Conservation (phyloP, 176 grass and related monocot genomes). For the Alopecurus myosuroides region DNA sequence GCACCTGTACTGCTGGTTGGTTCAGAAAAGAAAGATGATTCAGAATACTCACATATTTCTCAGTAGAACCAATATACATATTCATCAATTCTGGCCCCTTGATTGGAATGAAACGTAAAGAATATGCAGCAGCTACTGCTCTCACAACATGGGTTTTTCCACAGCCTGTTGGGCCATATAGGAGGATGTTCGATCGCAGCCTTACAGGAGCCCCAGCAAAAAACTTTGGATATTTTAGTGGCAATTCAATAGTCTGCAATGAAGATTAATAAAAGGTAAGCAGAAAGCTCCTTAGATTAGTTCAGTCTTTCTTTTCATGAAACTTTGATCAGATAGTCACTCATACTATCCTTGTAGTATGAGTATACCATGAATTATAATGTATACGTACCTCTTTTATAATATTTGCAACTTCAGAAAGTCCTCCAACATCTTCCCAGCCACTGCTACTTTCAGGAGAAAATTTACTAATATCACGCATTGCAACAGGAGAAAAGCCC, state of each 20-base stretch:
- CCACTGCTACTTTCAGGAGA: conserved; percentile 60
- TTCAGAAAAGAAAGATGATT: neutral
- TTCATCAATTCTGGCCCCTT: conserved; percentile 95
- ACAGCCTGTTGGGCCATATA: conserved; percentile 89
- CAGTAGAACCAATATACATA: conserved; percentile 93
- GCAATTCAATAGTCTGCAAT: conserved; percentile 77
- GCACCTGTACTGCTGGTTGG: neutral
- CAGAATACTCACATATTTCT: conserved; percentile 68
- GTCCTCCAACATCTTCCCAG: conserved; percentile 85
- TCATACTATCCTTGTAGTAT: neutral
- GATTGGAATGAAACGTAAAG: conserved; percentile 84
- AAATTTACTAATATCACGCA: conserved; percentile 83
- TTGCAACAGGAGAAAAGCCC: conserved; percentile 73
- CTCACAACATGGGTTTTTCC: conserved; percentile 89
- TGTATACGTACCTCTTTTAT: conserved; percentile 72
- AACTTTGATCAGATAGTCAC: neutral
- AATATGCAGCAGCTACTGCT: conserved; percentile 78
- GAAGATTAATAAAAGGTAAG: conserved; percentile 24
- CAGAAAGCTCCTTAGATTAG: conserved; percentile 6
- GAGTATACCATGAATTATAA: neutral
- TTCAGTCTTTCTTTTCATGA: neutral
- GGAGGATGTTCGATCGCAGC: conserved; percentile 81
- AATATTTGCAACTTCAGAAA: conserved; percentile 55
- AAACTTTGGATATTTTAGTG: conserved; percentile 76
- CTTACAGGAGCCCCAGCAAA: conserved; percentile 71